A percentile compares a stretch with the other conserved stretches of the same genome.
Evolutionary conservation across 192 early-diverging fungal species (phyloP).

Genomic region (Umbelopsis isabellina): DNA sequence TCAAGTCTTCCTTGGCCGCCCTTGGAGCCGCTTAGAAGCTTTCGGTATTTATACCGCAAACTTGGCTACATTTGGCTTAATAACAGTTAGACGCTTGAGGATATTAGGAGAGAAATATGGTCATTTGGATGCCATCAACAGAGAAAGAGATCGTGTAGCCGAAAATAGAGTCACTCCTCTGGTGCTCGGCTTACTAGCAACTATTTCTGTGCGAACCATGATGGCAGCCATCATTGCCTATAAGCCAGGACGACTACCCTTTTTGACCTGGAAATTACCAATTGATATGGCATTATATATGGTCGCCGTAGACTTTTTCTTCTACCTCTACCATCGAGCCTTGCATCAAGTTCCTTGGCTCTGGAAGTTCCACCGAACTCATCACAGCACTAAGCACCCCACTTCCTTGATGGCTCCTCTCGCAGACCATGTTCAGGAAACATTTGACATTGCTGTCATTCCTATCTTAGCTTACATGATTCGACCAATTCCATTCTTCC

Average conservation of each 20-base stretch:
- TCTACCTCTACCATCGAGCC: conserved; percentile 18
- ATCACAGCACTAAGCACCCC: conserved; percentile 23
- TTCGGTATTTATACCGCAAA: conserved; percentile 9
- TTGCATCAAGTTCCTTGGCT: conserved; percentile 18
- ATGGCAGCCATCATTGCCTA: conserved; percentile 15
- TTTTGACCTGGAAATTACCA: conserved; percentile 2
- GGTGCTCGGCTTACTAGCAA: background rate
- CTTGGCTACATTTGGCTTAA: conserved; percentile 1
- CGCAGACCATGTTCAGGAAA: conserved; percentile 23
- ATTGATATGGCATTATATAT: conserved; percentile 16
- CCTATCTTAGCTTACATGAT: conserved; percentile 9
- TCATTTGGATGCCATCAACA: conserved; percentile 7
- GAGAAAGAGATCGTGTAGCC: conserved; percentile 18
- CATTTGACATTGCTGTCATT: conserved; percentile 4
- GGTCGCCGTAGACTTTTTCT: conserved; percentile 15
- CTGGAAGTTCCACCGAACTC: conserved; percentile 22
- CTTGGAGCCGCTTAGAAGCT: background rate
- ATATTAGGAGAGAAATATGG: conserved; percentile 15
- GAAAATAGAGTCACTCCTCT: conserved; percentile 7
- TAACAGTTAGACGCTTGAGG: background rate
- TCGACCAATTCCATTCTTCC: conserved; percentile 10
- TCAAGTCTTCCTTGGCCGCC: background rate
- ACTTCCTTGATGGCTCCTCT: conserved; percentile 20
- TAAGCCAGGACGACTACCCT: background rate
- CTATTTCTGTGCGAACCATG: conserved; percentile 13